Conservation (phyloP, 257 asterid genomes). For the Forsythia viridissima region DNA sequence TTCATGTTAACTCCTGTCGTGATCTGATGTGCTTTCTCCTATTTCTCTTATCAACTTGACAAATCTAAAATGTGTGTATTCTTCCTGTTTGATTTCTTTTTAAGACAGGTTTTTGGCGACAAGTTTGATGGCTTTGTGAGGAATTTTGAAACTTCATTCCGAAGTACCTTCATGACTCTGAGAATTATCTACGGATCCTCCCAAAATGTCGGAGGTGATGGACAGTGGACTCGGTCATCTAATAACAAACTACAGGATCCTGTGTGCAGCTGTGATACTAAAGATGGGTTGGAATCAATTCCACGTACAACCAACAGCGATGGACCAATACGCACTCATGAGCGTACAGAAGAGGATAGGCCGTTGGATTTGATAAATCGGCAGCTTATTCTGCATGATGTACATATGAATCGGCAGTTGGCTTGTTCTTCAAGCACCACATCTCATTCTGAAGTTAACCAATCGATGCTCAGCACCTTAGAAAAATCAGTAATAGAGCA, state of each 20-base stretch:
- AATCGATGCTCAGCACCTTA: constrained; percentile 43
- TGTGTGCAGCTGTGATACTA: constrained; percentile 20
- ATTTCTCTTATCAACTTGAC: constrained; percentile 6
- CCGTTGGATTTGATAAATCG: constrained; percentile 28
- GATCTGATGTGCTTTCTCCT: constrained; percentile 14
- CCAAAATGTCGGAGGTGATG: constrained; percentile 30
- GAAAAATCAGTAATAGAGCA: constrained; percentile 82
- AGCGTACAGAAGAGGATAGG: constrained; percentile 33
- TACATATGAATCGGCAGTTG: constrained; percentile 37
- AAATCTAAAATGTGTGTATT: constrained; percentile 8
- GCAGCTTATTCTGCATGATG: constrained; percentile 56
- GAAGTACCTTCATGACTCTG: constrained; percentile 58
- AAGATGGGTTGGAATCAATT: constrained; percentile 31
- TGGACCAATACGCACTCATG: constrained; percentile 21
- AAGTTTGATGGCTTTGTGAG: constrained; percentile 42
- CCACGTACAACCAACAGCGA: constrained; percentile 19
- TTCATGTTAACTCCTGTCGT: constrained; percentile 6
- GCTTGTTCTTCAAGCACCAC: constrained; percentile 36
- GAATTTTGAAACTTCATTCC: constrained; percentile 52
- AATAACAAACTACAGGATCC: constrained; percentile 28
- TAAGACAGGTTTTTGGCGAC: constrained; percentile 53
- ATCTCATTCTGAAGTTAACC: constrained; percentile 25
- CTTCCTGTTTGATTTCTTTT: constrained; percentile 28
- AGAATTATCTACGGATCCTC: constrained; percentile 51
- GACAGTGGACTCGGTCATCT: constrained; percentile 18